phyloP scores from a whole-genome alignment of 176 grass and related monocot genomes.

The Oryza officinalis region DNA sequence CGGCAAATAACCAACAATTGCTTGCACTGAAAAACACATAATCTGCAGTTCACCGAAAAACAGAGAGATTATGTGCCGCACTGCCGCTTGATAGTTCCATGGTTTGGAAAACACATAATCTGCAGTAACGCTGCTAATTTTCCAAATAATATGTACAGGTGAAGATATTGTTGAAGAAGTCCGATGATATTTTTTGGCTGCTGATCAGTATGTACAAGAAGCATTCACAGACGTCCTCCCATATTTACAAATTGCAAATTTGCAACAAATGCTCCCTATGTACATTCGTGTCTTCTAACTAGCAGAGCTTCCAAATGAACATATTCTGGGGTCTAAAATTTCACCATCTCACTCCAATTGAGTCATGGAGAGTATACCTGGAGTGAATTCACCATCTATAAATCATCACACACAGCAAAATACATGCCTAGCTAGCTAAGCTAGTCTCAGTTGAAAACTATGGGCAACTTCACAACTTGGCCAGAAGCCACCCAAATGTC shows the following conservation, averaged over 20 bases:
- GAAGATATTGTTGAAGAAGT: neutral
- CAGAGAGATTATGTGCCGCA: neutral
- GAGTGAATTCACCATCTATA: neutral
- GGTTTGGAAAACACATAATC: neutral
- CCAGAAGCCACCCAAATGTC: conserved; percentile 77
- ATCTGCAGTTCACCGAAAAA: no score
- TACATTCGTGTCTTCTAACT: neutral
- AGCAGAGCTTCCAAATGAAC: conserved; percentile 30
- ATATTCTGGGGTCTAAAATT: neutral
- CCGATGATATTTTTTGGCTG: neutral
- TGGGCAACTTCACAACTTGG: conserved; percentile 41
- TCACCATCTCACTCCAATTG: conserved; percentile 1
- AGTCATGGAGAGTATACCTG: conserved; percentile 7
- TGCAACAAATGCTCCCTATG: neutral
- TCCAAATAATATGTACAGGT: neutral
- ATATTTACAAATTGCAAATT: conserved; percentile 15
- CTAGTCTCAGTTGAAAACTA: conserved; percentile 1
- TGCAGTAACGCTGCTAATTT: neutral
- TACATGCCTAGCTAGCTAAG: neutral
- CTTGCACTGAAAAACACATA: no score
- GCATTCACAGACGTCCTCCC: neutral
- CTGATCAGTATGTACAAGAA: conserved; percentile 34
- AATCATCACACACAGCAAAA: conserved; percentile 29
- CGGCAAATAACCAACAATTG: no score
- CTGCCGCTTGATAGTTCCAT: neutral